Percentiles rank a stretch among this genome's conserved stretches.
phyloP scores from a whole-genome alignment of 2,329 filamentous ascomycete genomes.

The Colletotrichum tofieldiae region DNA sequence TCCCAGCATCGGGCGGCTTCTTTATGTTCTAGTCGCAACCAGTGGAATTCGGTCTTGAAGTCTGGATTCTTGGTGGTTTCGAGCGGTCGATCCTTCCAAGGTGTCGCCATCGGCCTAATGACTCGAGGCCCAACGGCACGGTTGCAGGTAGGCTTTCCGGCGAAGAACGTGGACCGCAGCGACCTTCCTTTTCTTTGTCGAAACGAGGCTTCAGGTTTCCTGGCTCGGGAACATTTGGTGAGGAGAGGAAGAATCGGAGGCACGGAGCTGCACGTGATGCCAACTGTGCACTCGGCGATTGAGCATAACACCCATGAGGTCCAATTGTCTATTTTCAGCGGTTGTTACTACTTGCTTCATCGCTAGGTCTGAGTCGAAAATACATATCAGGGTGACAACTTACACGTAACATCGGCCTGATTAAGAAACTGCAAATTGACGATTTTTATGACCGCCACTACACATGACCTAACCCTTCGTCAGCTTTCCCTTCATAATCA shows the following conservation, averaged over 20 bases:
- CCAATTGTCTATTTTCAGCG: slow-evolving; percentile 46
- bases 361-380: too few relatives aligned
- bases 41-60: slow-evolving; percentile 31
- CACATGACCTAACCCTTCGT: slow-evolving; percentile 46
- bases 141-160: slow-evolving; percentile 1
- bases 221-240: slow-evolving; percentile 18
- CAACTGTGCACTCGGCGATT: slow-evolving; percentile 51
- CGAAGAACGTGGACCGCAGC: neutral
- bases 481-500: neutral
- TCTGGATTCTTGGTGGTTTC: slow-evolving; percentile 27
- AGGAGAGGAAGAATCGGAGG: slow-evolving; percentile 50
- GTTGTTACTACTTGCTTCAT: too few relatives aligned
- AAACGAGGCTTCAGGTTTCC: neutral
- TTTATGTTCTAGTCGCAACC: slow-evolving; percentile 33
- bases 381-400: too few relatives aligned
- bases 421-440: slow-evolving; percentile 46
- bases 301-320: slow-evolving; percentile 51
- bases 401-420: slow-evolving; percentile 50
- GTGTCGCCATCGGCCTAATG: slow-evolving; percentile 39
- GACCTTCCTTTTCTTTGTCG: slow-evolving; percentile 2
- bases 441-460: slow-evolving; percentile 47
- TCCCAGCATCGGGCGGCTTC: slow-evolving; percentile 7
- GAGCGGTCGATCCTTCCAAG: slow-evolving; percentile 32
- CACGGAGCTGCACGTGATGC: slow-evolving; percentile 54
- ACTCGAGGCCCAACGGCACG: neutral